Base-by-base conservation (phyloP, 345 rosid species). In the Hirschfeldia incana region DNA sequence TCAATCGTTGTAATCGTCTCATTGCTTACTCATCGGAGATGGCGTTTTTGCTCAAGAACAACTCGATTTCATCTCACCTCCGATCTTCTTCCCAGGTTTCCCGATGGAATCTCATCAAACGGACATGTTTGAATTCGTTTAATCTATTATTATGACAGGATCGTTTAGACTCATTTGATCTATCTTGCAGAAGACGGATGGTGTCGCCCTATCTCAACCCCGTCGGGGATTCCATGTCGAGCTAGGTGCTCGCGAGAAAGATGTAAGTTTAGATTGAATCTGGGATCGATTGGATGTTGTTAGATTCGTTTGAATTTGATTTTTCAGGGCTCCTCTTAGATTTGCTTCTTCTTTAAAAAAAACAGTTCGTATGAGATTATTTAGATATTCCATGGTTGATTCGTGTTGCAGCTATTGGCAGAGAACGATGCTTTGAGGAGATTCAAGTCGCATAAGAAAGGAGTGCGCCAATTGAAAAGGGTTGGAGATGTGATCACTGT, bases 241-340 rank as follows among this genome's bases (percentile, higher is more conserved):
- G 55, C 89, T 83, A 0, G 99, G 98, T 16, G 82, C 90, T 78
- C 96, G 99, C 13, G 99, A 93, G 85, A 86, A 90, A 90, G 92
- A 97, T 83, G 99, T 95, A 75, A 86, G 96, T 72, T 28, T 74
- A 42, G 28, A 36, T 9, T 15, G 53, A 30, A 62, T 70, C 60
- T 59, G 34, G 34, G 51, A 74, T 69, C 37, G 62, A 51, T 51
- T 74, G 10, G 49, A 65, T 73, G n/a, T 72, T 73, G 64, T 42
- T 32, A 21, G 57, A 27, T 60, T 60, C 65, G 34, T 28, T 46
- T 13, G 16, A 46, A 49, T 49, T 64, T 51, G 58, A 28, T 64
- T 42, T 34, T 51, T 34, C 28, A 11, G 53, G 6, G 57, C 6
- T 77, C 33, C 8, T 21, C 21, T 21, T 21, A 21, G 21, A 21